Evolutionary conservation across 805 yeast genomes (phyloP), one percentile per base, ranked within the genome.

Genomic region (Grigorovia jiainica): DNA sequence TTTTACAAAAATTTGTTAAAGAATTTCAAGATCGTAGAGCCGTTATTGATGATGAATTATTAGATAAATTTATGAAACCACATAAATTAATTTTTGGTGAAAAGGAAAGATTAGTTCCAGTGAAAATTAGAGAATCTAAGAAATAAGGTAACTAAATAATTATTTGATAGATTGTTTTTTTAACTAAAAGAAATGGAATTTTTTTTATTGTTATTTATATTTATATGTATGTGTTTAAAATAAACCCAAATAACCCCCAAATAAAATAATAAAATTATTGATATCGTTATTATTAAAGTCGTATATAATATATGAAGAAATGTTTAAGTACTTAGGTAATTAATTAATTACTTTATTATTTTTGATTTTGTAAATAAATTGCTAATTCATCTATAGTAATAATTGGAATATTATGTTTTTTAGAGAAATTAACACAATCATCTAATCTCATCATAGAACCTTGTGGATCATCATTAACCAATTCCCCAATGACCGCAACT

Each of bases 401-500:
- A 18, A 86, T 65, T 58, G 82, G 83, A 46, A 92, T 65, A 38
- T 70, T 70, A 53, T 75, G 77, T 50, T 74, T 60, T 53, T 73
- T 61, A 34, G 84, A 72, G 58, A 92, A 92, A 54, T 67, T 67
- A 36, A 73, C 63, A 64, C 97, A 92, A 58, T 92, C 95, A 47
- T 79, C 82, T 47, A 87, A 68, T 61, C 98, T 79, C 81, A 89
- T 87, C 97, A 92, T 92, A 49, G 82, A 69, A 1, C 98, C 98
- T 56, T 92, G 97, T 38, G 78, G 82, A 49, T 87, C 97, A 50
- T 87, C 97, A 44, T 82, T 76, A 19, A 92, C 97, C 52, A 92
- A 70, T 67, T 92, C 99, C 63, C 97, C 85, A 52, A 92, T 90
- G 30, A 83, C 92, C 13, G 84, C 95, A 2, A 87, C 98, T 2